Evolutionary conservation across 129 eudicot genomes (phyloP).

Genomic region (Centaurea solstitialis): DNA sequence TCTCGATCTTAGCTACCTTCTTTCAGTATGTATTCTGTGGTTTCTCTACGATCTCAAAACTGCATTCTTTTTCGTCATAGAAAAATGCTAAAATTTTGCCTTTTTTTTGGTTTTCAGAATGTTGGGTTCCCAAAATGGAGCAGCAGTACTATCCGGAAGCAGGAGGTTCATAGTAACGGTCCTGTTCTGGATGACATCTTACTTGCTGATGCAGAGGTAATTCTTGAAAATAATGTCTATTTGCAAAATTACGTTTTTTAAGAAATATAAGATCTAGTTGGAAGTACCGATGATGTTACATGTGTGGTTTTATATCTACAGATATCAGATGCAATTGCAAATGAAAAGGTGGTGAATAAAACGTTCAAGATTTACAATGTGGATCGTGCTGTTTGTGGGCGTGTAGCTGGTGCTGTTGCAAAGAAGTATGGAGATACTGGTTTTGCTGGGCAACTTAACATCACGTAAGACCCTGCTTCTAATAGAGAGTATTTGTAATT

Average conservation of each 20-base stretch:
- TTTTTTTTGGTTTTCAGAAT: slow-evolving; percentile 46
- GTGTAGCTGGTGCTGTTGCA: slow-evolving; percentile 92
- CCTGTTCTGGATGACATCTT: slow-evolving; percentile 90
- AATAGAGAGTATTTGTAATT: background rate
- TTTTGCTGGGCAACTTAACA: slow-evolving; percentile 95
- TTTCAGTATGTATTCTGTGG: slow-evolving; percentile 63
- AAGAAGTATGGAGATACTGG: slow-evolving; percentile 99
- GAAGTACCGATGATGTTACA: background rate
- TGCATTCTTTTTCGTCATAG: background rate
- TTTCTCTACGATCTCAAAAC: slow-evolving; percentile 5
- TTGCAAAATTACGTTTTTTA: background rate
- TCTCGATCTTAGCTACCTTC: slow-evolving; percentile 85
- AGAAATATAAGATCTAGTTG: background rate
- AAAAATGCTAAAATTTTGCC: background rate
- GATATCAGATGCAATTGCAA: slow-evolving; percentile 91
- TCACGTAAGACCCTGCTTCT: slow-evolving; percentile 55
- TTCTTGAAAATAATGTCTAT: background rate
- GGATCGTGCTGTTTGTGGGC: slow-evolving; percentile 99
- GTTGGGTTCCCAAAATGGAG: slow-evolving; percentile 91
- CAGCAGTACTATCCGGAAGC: slow-evolving; percentile 89
- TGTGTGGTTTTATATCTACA: slow-evolving; percentile 27
- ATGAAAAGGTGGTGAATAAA: slow-evolving; percentile 81
- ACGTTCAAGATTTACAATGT: slow-evolving; percentile 75
- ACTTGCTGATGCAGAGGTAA: slow-evolving; percentile 84
- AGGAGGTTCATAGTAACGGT: slow-evolving; percentile 91